Evolutionary conservation across 2,329 filamentous ascomycete species (phyloP).

Genomic region (Cercospora janseana): DNA sequence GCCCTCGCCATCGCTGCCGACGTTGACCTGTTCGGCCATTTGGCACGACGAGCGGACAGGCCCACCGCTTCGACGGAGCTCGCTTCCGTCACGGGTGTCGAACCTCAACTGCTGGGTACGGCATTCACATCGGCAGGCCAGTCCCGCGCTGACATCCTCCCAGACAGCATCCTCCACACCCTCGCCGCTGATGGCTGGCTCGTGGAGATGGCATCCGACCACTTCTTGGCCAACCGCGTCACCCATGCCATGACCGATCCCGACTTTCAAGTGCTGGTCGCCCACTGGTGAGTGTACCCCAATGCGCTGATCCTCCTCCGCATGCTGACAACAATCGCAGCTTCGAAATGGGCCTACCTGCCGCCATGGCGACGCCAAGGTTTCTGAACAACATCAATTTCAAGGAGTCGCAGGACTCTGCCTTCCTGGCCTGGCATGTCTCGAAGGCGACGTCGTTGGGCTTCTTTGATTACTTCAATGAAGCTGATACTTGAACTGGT

Average conservation of each 20-base stretch:
- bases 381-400: slow-evolving; percentile 9
- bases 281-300: background rate
- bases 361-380: slow-evolving; percentile 1
- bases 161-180: slow-evolving; percentile 2
- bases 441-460: background rate
- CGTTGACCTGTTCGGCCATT: slow-evolving; percentile 5
- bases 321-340: background rate
- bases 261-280: slow-evolving; percentile 5
- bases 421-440: slow-evolving; percentile 6
- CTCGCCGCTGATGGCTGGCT: slow-evolving; percentile 11
- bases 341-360: slow-evolving; percentile 9
- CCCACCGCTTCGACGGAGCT: background rate
- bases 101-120: background rate
- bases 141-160: background rate
- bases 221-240: slow-evolving; percentile 9
- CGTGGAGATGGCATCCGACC: background rate
- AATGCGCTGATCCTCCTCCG: background rate
- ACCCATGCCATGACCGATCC: slow-evolving; percentile 10
- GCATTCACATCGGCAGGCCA: background rate
- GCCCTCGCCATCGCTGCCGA: slow-evolving; percentile 6
- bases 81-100: slow-evolving; percentile 2
- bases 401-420: background rate
- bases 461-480: slow-evolving; percentile 8
- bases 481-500: background rate
- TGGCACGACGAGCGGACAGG: background rate